Evolutionary conservation across 306 rosid species (phyloP), one percentile per base, ranked within the genome.

Genomic region (Luffa aegyptiaca): DNA sequence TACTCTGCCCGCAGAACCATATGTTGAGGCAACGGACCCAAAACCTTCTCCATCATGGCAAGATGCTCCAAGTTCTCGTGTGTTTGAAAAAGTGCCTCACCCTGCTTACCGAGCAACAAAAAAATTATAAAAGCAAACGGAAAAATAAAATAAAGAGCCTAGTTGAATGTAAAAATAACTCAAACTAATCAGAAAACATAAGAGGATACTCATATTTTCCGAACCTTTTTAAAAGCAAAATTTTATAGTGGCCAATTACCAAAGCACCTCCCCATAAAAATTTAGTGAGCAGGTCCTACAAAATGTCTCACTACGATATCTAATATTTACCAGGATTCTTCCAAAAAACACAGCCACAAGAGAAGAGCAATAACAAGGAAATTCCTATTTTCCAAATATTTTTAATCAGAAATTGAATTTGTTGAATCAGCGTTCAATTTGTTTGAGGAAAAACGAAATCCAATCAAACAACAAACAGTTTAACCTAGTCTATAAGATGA

Each of bases 41-140:
- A 83, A 80, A 92, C 95, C 88, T 88, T 90, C 90, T 92, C 97
- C 97, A 90, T 92, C 95, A 88, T 90, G 82, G 97, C 97, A 73
- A 92, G 93, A 86, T 92, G 97, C 79, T 92, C 95, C 80, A 92
- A 83, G 82, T 92, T 92, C 81, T 92, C 94, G 2, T 92, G 97
- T 3, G 94, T 89, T 81, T 92, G 97, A 80, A 90, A 92, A 83
- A 92, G 95, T 72, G 97, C 93, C 84, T 89, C 93, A 10, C 93
- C 95, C 93, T 92, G 83, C 69, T 85, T 65, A 80, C 53, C 53
- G 74, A 78, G 70, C 13, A 81, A 75, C 21, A 79, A 56, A 55
- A 33, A 18, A 53, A 55, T 76, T 16, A 26, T 20, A 10, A 68
- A 70, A 42, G 18, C 52, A 20, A 16, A 70, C 44, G 55, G 12